Conservation (phyloP, 768 basidiomycete species). For the Pulveroboletus sp. region DNA sequence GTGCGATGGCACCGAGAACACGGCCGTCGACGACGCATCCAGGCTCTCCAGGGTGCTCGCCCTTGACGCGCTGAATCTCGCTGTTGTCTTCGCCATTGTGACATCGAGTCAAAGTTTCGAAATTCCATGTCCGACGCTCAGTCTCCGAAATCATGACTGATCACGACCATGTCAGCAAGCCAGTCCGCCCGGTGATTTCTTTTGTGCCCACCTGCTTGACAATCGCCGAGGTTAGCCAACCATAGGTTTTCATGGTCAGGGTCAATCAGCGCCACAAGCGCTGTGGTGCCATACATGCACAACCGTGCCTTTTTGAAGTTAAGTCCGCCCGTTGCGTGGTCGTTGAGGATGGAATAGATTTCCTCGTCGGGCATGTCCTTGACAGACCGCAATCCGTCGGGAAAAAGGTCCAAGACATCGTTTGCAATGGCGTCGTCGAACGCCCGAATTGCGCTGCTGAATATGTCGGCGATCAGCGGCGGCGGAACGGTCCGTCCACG, state of each 20-base stretch:
- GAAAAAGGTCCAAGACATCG: constrained; percentile 59
- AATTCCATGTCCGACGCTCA: constrained; percentile 50
- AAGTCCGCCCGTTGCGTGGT: constrained; percentile 51
- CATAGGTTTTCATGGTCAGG: constrained; percentile 66
- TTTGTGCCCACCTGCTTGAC: constrained; percentile 59
- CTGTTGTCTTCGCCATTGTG: constrained; percentile 69
- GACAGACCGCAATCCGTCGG: constrained; percentile 49
- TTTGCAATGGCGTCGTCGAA: constrained; percentile 67
- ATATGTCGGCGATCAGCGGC: constrained; percentile 50
- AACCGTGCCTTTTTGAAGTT: constrained; percentile 65
- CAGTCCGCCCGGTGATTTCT: neutral
- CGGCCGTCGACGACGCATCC: constrained; percentile 64
- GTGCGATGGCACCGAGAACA: constrained; percentile 73
- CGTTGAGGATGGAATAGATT: constrained; percentile 60
- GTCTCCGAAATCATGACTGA: constrained; percentile 51
- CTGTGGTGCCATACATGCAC: constrained; percentile 79
- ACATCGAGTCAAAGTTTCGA: constrained; percentile 55
- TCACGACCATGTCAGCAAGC: constrained; percentile 16
- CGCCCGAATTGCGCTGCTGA: constrained; percentile 53
- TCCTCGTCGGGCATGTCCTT: constrained; percentile 50
- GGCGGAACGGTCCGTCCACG: constrained; percentile 40
- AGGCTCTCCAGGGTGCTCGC: constrained; percentile 65
- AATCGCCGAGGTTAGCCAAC: constrained; percentile 80
- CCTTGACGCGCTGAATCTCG: constrained; percentile 60
- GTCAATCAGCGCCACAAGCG: constrained; percentile 68